A percentile compares a stretch with the other conserved stretches of the same genome.
phyloP scores from a whole-genome alignment of 768 basidiomycete genomes.

The Tricholoma sp. region DNA sequence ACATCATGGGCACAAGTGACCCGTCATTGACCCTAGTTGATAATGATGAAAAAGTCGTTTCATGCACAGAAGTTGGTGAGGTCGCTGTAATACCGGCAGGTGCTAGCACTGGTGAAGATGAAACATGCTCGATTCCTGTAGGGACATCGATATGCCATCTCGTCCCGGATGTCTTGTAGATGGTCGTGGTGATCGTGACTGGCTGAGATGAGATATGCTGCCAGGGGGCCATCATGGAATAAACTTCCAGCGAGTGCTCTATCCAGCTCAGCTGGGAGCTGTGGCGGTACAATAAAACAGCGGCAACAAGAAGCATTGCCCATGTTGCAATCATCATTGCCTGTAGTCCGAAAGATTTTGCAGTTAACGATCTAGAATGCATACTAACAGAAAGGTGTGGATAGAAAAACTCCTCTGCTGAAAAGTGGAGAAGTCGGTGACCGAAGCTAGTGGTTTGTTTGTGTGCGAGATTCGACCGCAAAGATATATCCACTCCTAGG shows the following conservation, averaged over 20 bases:
- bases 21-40: background rate
- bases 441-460: constrained; percentile 37
- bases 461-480: constrained; percentile 55
- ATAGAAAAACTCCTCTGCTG: constrained; percentile 52
- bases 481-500: constrained; percentile 36
- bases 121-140: constrained; percentile 4
- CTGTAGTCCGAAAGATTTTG: constrained; percentile 11
- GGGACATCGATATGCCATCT: constrained; percentile 20
- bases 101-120: constrained; percentile 3
- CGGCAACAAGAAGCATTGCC: constrained; percentile 22
- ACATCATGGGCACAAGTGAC: constrained; percentile 4
- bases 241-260: constrained; percentile 21
- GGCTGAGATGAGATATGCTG: constrained; percentile 18
- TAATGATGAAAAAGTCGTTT: background rate
- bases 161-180: constrained; percentile 20
- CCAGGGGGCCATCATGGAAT: constrained; percentile 17
- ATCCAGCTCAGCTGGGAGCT: constrained; percentile 23
- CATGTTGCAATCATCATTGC: constrained; percentile 22
- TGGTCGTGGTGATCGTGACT: constrained; percentile 38
- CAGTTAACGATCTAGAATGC: constrained; percentile 11
- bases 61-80: background rate
- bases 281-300: constrained; percentile 21
- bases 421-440: constrained; percentile 50
- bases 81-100: background rate
- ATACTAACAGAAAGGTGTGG: constrained; percentile 44